phyloP scores from a whole-genome alignment of 495 filamentous ascomycete species.

The Darksidea phi region DNA sequence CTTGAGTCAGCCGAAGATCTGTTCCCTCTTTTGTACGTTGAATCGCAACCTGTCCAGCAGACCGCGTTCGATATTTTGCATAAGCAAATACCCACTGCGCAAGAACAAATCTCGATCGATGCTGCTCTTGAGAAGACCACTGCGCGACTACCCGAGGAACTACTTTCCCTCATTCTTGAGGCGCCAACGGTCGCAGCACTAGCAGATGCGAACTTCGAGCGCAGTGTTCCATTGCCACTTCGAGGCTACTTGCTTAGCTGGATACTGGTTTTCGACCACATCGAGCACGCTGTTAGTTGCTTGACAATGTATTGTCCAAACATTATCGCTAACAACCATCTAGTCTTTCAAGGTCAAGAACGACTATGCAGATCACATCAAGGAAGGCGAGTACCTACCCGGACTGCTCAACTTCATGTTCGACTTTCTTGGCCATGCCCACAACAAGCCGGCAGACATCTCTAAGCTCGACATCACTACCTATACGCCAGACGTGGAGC shows the following conservation, averaged over 20 bases:
- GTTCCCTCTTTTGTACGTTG: constrained; percentile 73
- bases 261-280: constrained; percentile 87
- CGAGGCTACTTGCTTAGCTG: constrained; percentile 86
- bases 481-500: constrained; percentile 59
- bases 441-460: constrained; percentile 66
- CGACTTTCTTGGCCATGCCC: constrained; percentile 73
- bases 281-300: constrained; percentile 62
- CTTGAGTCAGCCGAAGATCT: constrained; percentile 56
- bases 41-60: constrained; percentile 71
- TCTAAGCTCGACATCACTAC: constrained; percentile 65
- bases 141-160: constrained; percentile 52
- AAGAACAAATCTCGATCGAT: constrained; percentile 83
- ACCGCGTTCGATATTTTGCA: constrained; percentile 81
- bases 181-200: constrained; percentile 45
- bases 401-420: constrained; percentile 76
- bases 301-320: neutral
- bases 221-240: constrained; percentile 52
- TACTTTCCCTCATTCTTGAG: constrained; percentile 51
- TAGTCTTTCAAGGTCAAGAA: constrained; percentile 74
- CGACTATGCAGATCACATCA: constrained; percentile 74
- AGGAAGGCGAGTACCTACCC: constrained; percentile 65
- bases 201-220: constrained; percentile 47
- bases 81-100: constrained; percentile 66
- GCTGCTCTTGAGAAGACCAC: constrained; percentile 70
- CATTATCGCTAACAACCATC: neutral